Evolutionary conservation across 2,329 filamentous ascomycete genomes (phyloP), one percentile per base, ranked within the genome.

Genomic region (Cladosporium sp.): DNA sequence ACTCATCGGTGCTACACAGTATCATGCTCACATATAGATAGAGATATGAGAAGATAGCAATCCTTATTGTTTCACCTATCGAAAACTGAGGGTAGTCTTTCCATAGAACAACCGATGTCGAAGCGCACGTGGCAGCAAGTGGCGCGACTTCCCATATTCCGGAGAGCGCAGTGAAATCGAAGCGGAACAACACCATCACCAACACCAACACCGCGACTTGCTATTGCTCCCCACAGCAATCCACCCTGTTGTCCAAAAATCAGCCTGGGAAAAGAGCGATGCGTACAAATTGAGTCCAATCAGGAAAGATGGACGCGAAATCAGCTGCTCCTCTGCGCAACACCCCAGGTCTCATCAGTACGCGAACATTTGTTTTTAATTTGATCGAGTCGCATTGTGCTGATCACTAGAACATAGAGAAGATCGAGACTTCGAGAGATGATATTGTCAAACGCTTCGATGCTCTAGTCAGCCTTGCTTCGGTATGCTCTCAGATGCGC

Each of bases 401-500:
- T 43, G 25, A 36, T 57, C 16, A 28, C 49, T 2, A 14, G 13
- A 13, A 14, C 16, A 23, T 25, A 81, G 79, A 71, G 51, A 76
- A 77, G 61, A 78, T 80, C 59, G 76, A 80, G 67, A 70, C 74
- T 36, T 71, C 80, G 32, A 78, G 77, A 68, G 73, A 76, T 56
- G 75, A 75, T 21, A 73, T 82, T 13, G 74, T 86, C 23, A 81
- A 83, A 69, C 81, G 83, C 39, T 87, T 85, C 71, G 81, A 86
- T 66, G 84, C 83, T 49, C 83, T 87, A 59, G 79, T 88, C 70
- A 79, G 81, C 7, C 82, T 83, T 48, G 81, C 84, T 11, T 81
- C 82, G 3, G 84, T 86, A 73, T 13, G 69, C 61, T n/a, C 13
- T 11, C 14, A 13, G 11, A 32, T 1, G 26, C 18, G 3, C 48